A percentile compares a stretch with the other conserved stretches of the same genome.
Conservation (phyloP, 768 basidiomycete genomes). For the Tubosaeta sp. region DNA sequence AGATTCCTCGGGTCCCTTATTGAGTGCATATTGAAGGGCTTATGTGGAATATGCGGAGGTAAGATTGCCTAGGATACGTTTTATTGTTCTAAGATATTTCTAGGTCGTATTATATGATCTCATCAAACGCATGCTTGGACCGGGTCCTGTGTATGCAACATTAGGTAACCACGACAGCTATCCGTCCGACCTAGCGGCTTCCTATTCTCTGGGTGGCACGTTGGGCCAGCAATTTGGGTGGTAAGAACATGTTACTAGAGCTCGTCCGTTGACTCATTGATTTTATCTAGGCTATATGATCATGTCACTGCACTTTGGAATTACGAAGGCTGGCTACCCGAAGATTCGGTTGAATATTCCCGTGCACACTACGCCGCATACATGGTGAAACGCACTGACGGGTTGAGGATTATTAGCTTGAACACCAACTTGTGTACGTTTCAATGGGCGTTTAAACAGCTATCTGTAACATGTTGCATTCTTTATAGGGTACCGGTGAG, state of each 20-base stretch:
- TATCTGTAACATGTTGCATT: background rate
- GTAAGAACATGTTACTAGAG: slow-evolving; percentile 31
- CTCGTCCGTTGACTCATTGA: background rate
- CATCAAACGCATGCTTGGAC: slow-evolving; percentile 55
- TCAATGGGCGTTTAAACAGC: background rate
- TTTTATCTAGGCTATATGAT: slow-evolving; percentile 61
- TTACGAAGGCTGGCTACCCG: slow-evolving; percentile 64
- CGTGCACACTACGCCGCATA: slow-evolving; percentile 70
- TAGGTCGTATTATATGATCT: slow-evolving; percentile 65
- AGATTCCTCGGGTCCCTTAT: background rate
- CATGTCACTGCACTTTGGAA: slow-evolving; percentile 70
- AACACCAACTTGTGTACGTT: slow-evolving; percentile 73
- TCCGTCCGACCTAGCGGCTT: slow-evolving; percentile 53
- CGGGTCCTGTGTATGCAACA: slow-evolving; percentile 70
- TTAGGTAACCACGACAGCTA: slow-evolving; percentile 78
- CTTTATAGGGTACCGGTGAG: slow-evolving; percentile 31
- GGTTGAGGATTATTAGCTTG: slow-evolving; percentile 65
- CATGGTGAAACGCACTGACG: slow-evolving; percentile 62
- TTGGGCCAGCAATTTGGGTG: slow-evolving; percentile 64
- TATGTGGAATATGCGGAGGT: slow-evolving; percentile 65
- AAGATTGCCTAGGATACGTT: background rate
- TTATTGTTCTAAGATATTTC: slow-evolving; percentile 5
- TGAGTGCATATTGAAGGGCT: slow-evolving; percentile 34
- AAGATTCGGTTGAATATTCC: slow-evolving; percentile 51
- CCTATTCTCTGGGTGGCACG: slow-evolving; percentile 49